Percentiles rank a stretch among this genome's conserved stretches.
Conservation (phyloP, 192 early-diverging fungal species). For the Rhizoclosmatium sp. region DNA sequence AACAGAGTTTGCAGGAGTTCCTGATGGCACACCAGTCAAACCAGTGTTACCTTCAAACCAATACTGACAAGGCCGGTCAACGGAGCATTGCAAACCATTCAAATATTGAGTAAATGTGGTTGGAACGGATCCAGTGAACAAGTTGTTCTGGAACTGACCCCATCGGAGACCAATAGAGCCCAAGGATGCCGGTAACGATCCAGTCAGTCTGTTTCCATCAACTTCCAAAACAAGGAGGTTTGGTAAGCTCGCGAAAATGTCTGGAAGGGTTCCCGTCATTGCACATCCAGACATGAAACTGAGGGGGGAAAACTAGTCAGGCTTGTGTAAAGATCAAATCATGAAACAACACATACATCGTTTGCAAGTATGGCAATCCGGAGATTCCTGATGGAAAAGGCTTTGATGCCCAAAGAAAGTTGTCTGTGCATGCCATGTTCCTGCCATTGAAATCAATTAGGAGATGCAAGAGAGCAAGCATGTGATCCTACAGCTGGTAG, state of each 20-base stretch:
- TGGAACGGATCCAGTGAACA: background rate
- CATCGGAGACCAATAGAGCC: background rate
- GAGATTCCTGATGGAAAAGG: background rate
- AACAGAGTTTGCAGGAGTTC: background rate
- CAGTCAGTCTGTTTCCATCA: background rate
- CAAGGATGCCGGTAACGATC: background rate
- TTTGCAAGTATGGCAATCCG: background rate
- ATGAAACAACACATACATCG: background rate
- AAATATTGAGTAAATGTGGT: background rate
- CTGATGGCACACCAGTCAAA: background rate
- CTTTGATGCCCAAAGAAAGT: background rate
- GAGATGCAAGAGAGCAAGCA: background rate
- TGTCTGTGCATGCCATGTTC: background rate
- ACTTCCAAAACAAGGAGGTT: background rate
- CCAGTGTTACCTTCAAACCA: background rate
- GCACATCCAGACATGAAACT: background rate
- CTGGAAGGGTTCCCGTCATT: background rate
- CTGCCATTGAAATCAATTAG: background rate
- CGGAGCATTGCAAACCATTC: background rate
- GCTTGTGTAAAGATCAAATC: background rate
- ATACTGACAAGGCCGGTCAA: background rate
- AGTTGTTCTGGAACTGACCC: background rate
- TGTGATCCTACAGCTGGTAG: background rate
- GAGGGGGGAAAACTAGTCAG: background rate
- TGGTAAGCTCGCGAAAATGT: background rate